These are phyloP conservation scores for Penicillium sp. DNA, from an alignment of 2,329 filamentous ascomycete genomes.

Conservation along the genomic window DNA sequence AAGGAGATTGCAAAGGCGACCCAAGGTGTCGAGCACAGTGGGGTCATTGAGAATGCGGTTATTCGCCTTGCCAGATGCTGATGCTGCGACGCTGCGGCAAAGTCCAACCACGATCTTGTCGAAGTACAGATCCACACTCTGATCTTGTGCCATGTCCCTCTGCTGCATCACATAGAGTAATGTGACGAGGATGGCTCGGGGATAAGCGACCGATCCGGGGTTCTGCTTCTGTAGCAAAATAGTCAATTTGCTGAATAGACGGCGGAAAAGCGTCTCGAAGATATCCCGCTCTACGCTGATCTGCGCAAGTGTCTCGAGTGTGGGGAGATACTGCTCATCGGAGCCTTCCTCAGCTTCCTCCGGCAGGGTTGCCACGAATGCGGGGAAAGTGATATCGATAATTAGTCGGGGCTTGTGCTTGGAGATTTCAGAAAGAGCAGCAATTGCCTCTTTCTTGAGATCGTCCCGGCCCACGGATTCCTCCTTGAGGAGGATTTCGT, in stretches of 20 bases:
- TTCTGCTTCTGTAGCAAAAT: conserved; percentile 52
- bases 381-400: conserved; percentile 62
- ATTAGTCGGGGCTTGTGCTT: conserved; percentile 60
- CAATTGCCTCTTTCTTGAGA: conserved; percentile 57
- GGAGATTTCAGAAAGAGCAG: conserved; percentile 58
- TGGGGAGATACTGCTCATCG: conserved; percentile 49
- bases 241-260: conserved; percentile 61
- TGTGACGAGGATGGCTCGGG: conserved; percentile 58
- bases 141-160: conserved; percentile 44
- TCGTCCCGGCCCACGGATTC: conserved; percentile 55
- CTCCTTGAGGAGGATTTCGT: conserved; percentile 59
- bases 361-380: conserved; percentile 62
- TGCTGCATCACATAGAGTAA: conserved; percentile 59
- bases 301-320: conserved; percentile 62
- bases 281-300: conserved; percentile 60
- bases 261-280: conserved; percentile 60
- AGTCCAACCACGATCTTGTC: conserved; percentile 50
- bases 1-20: conserved; percentile 58
- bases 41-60: conserved; percentile 49
- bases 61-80: conserved; percentile 32
- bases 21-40: conserved; percentile 56
- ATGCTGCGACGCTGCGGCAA: conserved; percentile 38
- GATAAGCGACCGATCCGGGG: conserved; percentile 49
- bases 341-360: conserved; percentile 52
- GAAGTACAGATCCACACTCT: conserved; percentile 46